Evolutionary conservation across 2,329 filamentous ascomycete species (phyloP).

Genomic region (Colletotrichum plurivorum): DNA sequence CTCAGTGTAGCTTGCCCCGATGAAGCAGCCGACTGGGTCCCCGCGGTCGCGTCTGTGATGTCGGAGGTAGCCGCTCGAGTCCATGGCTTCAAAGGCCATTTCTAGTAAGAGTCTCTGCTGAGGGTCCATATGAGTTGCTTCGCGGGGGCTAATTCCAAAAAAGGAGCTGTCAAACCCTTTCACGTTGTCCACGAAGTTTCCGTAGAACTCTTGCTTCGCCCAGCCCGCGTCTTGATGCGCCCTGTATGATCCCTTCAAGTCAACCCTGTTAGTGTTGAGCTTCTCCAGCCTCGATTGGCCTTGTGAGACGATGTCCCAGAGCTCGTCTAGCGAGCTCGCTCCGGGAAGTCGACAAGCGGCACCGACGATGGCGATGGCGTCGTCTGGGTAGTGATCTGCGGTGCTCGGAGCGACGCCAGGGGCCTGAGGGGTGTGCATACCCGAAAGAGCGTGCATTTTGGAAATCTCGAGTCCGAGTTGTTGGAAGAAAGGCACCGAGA

Average conservation of each 20-base stretch:
- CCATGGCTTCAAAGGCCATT: conserved; percentile 51
- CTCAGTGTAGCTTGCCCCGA: conserved; percentile 51
- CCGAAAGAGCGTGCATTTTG: no score
- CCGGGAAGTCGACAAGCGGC: conserved; percentile 37
- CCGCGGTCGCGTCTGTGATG: conserved; percentile 18
- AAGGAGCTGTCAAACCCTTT: conserved; percentile 39
- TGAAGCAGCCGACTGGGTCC: conserved; percentile 49
- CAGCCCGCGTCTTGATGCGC: no score
- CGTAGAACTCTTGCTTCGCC: no score
- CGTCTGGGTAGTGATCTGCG: no score
- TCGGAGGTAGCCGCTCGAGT: conserved; percentile 46
- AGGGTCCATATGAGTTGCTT: conserved; percentile 49
- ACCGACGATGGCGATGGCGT: no score
- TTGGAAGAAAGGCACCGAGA: no score
- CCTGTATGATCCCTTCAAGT: background rate
- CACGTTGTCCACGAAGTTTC: no score
- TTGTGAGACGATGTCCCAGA: conserved; percentile 43
- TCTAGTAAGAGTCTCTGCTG: conserved; percentile 50
- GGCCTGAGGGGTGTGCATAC: no score
- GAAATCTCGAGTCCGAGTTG: no score
- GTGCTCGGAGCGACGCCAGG: no score
- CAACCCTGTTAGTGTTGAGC: conserved; percentile 39
- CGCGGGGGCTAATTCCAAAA: conserved; percentile 46
- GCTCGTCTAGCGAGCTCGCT: conserved; percentile 40
- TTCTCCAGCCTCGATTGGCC: conserved; percentile 31